Percentiles rank a stretch among this genome's conserved stretches.
These are phyloP conservation scores for Salinomyces thailandicus DNA, from an alignment of 2,329 filamentous ascomycete species.

Conservation along the genomic window DNA sequence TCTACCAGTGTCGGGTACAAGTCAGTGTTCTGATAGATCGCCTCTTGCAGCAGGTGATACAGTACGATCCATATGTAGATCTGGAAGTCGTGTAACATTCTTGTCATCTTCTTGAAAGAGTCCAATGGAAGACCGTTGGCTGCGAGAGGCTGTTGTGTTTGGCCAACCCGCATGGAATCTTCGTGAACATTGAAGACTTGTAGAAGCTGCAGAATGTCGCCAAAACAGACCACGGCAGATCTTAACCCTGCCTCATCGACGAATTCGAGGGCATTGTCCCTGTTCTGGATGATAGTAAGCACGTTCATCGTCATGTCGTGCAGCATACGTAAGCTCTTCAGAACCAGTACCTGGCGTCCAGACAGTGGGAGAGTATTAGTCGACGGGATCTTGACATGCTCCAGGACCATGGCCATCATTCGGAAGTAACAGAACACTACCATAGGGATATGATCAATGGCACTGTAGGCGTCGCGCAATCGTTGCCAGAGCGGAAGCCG, in stretches of 20 bases:
- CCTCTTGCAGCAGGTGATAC: constrained; percentile 69
- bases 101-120: constrained; percentile 18
- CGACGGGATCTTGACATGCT: constrained; percentile 53
- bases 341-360: constrained; percentile 57
- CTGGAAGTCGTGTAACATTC: constrained; percentile 69
- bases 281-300: constrained; percentile 53
- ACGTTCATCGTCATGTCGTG: constrained; percentile 66
- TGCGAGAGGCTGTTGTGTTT: constrained; percentile 51
- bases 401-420: constrained; percentile 72
- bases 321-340: constrained; percentile 67
- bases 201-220: constrained; percentile 60
- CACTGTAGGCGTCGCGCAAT: constrained; percentile 77
- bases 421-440: constrained; percentile 78
- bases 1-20: constrained; percentile 57
- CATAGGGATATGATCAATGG: constrained; percentile 77
- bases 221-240: constrained; percentile 60
- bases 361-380: constrained; percentile 47
- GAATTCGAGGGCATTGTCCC: constrained; percentile 69
- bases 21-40: constrained; percentile 54
- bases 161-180: constrained; percentile 72
- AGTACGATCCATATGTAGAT: constrained; percentile 80
- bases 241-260: constrained; percentile 70
- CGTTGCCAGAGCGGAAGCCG: constrained; percentile 83
- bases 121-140: constrained; percentile 33
- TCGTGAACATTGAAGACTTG: constrained; percentile 74